Base-by-base conservation (phyloP, 1,284 basidiomycete species). In the Pascua guehoae region DNA sequence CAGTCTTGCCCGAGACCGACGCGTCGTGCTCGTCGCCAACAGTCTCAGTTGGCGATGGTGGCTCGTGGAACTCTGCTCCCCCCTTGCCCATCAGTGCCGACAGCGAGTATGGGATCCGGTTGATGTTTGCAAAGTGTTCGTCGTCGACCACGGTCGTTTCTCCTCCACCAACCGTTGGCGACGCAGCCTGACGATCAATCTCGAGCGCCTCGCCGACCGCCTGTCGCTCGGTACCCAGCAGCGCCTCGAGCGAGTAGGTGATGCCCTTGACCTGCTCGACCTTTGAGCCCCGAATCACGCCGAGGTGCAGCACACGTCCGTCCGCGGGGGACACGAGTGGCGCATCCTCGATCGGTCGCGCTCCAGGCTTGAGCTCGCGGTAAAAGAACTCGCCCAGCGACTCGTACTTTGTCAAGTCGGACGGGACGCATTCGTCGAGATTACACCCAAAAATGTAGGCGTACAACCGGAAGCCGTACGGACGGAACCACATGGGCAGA, bases 221-320 rank as follows among this genome's bases (percentile, higher is more conserved):
- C 17, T 60, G 43, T 5, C 61, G 61, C 16, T 71, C 64, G 5
- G 88, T 83, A 41, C 91, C 91, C 10, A 98, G 85, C 0, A 98
- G 81, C 0, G 94, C 93, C 64, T 95, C 89, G 24, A 98, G 83
- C 8, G 92, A 96, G 71, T 98, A 98, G 1, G 92, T 98, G 63
- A 96, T 87, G 15, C 95, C 95, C 77, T 98, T 99, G 70, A 99
- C 92, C 78, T 98, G 94, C 74, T 97, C 94, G 45, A 98, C 91
- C 37, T 86, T 85, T 45, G 80, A 74, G 51, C 87, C 84, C 61
- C 87, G 86, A 64, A 98, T 90, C 2, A 86, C 85, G 32, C 95
- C 96, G 66, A 94, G 93, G 73, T 98, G 95, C 41, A 98, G 81
- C 3, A 99, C 84, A 2, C 82, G 88, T 11, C 95, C 96, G 67